phyloP scores from a whole-genome alignment of 192 early-diverging fungal species.

The Coemansia reversa region DNA sequence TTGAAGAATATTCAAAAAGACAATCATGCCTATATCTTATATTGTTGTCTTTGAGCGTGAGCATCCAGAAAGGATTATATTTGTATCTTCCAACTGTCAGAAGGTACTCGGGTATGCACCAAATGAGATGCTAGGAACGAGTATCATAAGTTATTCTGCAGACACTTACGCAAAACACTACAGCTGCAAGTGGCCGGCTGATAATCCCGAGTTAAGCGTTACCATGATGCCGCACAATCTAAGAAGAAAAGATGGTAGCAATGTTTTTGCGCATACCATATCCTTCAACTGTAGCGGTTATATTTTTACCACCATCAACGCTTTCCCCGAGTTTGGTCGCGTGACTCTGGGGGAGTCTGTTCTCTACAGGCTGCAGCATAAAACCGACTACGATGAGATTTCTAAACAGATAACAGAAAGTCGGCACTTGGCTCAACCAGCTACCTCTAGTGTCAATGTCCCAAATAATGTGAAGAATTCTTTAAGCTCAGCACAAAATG shows the following conservation, averaged over 20 bases:
- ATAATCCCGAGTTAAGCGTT: slow-evolving; percentile 49
- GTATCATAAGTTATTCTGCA: slow-evolving; percentile 34
- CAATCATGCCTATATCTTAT: slow-evolving; percentile 36
- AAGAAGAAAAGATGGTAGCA: slow-evolving; percentile 17
- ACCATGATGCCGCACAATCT: slow-evolving; percentile 48
- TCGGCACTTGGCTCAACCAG: not conserved
- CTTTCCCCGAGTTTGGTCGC: slow-evolving; percentile 34
- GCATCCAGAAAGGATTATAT: slow-evolving; percentile 36
- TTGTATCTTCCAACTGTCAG: slow-evolving; percentile 35
- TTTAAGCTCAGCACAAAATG: not conserved
- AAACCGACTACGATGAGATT: slow-evolving; percentile 17
- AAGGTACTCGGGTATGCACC: slow-evolving; percentile 38
- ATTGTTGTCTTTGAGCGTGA: slow-evolving; percentile 37
- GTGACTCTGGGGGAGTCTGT: slow-evolving; percentile 33
- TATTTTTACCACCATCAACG: slow-evolving; percentile 31
- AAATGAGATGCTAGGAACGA: slow-evolving; percentile 43
- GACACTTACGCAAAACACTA: slow-evolving; percentile 47
- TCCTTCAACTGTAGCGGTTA: slow-evolving; percentile 46
- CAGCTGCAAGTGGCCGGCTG: slow-evolving; percentile 48
- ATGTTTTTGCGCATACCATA: slow-evolving; percentile 28
- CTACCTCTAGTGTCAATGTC: not conserved
- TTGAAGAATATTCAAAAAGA: not conserved
- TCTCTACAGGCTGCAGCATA: slow-evolving; percentile 42
- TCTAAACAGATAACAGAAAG: not conserved
- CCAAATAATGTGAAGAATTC: not conserved